Base-by-base conservation (phyloP, 108 stramenopile genomes). In the Bacterosira constricta region DNA sequence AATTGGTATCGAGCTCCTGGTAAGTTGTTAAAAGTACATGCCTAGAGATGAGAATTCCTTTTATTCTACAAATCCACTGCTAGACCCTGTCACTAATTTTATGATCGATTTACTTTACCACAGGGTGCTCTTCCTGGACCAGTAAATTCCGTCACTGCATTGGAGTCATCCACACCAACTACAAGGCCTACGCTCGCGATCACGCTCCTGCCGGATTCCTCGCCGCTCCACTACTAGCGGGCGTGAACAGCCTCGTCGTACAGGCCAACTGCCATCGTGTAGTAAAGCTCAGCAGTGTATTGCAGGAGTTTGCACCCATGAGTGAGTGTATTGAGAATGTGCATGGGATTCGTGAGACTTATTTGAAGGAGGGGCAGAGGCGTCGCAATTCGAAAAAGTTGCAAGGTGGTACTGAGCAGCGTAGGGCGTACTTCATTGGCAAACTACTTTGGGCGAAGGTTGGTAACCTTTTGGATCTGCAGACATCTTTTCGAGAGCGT, bases 81-180 rank as follows among this genome's bases (percentile, higher is more conserved):
- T n/a, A n/a, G n/a, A n/a, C n/a, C n/a, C n/a, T n/a, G n/a, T n/a
- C n/a, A n/a, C n/a, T n/a, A n/a, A n/a, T n/a, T n/a, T n/a, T n/a
- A n/a, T n/a, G n/a, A n/a, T n/a, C n/a, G n/a, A n/a, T n/a, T n/a
- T n/a, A n/a, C n/a, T n/a, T n/a, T n/a, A n/a, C 0, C 9, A 25
- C 1, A 15, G 78, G 78, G 15, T 74, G 67, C 18, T 21, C 71
- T 49, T 84, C 63, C 49, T 98, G 97, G 97, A 83, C 75, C 37
- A 46, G 77, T 25, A 86, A 86, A 51, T 98, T 98, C 61, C 30
- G 49, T 38, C 87, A 94, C 74, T 90, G 91, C 17, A 77, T 96
- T 34, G 96, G 96, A 25, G 82, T 96, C 57, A 75, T 90, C 5
- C 96, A 96, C 64, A 94, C 96, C 7, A 94, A 96, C 78, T 96